Percentiles rank a stretch among this genome's conserved stretches.
phyloP scores from a whole-genome alignment of 2,329 filamentous ascomycete genomes.

The Daldinia eschscholtzii region DNA sequence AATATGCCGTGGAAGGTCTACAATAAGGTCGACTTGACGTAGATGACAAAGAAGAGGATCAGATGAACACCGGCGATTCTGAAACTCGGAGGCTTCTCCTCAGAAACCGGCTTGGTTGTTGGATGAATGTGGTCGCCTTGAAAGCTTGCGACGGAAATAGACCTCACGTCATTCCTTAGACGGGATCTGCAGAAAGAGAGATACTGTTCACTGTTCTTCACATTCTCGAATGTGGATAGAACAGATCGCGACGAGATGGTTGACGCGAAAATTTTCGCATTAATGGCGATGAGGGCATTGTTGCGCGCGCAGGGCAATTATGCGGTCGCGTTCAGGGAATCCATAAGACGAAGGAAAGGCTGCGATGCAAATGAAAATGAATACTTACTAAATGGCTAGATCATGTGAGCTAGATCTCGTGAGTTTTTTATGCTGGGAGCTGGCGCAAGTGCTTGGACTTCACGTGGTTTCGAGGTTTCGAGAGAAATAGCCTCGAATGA shows the following conservation, averaged over 20 bases:
- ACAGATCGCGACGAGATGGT: conserved; percentile 13
- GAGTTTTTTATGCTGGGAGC: conserved; percentile 39
- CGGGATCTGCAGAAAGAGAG: conserved; percentile 16
- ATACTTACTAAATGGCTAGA: conserved; percentile 45
- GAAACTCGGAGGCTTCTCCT: conserved; percentile 21
- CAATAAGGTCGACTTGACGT: background rate
- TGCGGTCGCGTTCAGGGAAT: background rate
- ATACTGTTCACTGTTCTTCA: conserved; percentile 13
- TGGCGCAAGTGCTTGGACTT: conserved; percentile 49
- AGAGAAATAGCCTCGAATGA: conserved; percentile 48
- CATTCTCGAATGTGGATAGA: conserved; percentile 17
- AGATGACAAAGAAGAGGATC: conserved; percentile 14
- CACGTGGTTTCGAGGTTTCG: conserved; percentile 48
- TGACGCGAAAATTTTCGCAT: conserved; percentile 38
- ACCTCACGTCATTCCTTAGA: conserved; percentile 25
- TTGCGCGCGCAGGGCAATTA: conserved; percentile 8
- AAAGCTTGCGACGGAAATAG: conserved; percentile 13
- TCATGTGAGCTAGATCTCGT: conserved; percentile 51
- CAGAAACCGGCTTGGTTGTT: conserved; percentile 10
- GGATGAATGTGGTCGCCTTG: conserved; percentile 23
- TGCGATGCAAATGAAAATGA: conserved; percentile 19
- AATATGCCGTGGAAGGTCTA: background rate
- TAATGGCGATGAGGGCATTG: conserved; percentile 14
- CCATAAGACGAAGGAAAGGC: conserved; percentile 14
- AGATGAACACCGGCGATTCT: conserved; percentile 3